These are phyloP conservation scores for Umbelopsis ramanniana DNA, from an alignment of 192 early-diverging fungal genomes.

Conservation along the genomic window DNA sequence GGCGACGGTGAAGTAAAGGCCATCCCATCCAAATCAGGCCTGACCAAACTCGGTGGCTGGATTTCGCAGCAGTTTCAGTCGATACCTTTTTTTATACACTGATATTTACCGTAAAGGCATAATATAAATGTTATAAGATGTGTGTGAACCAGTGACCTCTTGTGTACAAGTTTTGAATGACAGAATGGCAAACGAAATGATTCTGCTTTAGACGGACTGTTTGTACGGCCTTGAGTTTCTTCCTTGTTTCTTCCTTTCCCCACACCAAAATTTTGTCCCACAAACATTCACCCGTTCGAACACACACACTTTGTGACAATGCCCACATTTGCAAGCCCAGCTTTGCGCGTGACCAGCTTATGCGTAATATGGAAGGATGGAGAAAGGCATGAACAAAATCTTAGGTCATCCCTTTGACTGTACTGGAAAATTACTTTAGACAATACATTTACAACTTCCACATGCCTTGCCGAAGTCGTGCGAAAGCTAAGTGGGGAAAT, in stretches of 20 bases:
- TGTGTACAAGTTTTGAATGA: too few relatives aligned
- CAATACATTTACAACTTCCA: background rate
- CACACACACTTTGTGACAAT: background rate
- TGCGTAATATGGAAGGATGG: background rate
- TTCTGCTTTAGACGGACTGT: too few relatives aligned
- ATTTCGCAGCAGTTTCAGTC: too few relatives aligned
- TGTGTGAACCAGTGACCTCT: too few relatives aligned
- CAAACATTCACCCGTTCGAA: background rate
- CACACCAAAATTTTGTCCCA: constrained; percentile 4
- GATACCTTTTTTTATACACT: too few relatives aligned
- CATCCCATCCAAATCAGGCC: too few relatives aligned
- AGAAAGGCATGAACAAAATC: background rate
- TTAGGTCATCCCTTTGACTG: background rate
- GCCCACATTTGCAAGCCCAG: background rate
- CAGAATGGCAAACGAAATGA: too few relatives aligned
- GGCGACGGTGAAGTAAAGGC: too few relatives aligned
- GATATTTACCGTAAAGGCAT: too few relatives aligned
- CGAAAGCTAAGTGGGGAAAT: background rate
- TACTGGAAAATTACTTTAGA: background rate
- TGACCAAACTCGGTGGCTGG: too few relatives aligned
- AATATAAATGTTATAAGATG: too few relatives aligned
- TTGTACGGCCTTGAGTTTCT: too few relatives aligned
- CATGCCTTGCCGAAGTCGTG: constrained; percentile 6
- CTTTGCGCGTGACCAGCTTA: constrained; percentile 7
- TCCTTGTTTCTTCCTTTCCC: background rate